Conservation (phyloP, 2,329 filamentous ascomycete genomes). For the Claviceps maximensis region DNA sequence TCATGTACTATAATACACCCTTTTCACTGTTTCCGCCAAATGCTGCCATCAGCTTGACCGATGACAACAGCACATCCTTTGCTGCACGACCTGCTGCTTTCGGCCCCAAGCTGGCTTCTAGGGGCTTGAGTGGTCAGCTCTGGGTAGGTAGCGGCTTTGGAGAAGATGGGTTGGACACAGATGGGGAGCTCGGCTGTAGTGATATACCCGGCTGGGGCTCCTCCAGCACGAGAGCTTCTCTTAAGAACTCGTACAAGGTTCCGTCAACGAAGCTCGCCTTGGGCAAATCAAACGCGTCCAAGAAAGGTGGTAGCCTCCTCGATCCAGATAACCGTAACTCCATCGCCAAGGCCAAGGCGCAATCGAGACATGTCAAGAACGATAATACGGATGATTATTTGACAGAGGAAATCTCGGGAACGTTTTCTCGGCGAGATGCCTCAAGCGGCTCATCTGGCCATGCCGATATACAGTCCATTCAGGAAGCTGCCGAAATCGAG, state of each 20-base stretch:
- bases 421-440: slow-evolving; percentile 21
- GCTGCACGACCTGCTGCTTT: slow-evolving; percentile 87
- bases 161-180: slow-evolving; percentile 57
- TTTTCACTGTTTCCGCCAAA: slow-evolving; percentile 90
- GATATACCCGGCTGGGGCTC: slow-evolving; percentile 84
- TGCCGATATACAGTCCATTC: slow-evolving; percentile 81
- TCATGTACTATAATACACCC: slow-evolving; percentile 61
- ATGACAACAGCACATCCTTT: slow-evolving; percentile 97
- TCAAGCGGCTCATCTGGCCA: slow-evolving; percentile 36
- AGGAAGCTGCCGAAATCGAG: slow-evolving; percentile 82
- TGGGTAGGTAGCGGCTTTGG: slow-evolving; percentile 91
- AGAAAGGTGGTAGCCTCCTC: slow-evolving; percentile 11
- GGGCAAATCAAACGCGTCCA: slow-evolving; percentile 7
- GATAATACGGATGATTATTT: slow-evolving; percentile 82
- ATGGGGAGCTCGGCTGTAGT: slow-evolving; percentile 86
- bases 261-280: slow-evolving; percentile 12
- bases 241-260: slow-evolving; percentile 26
- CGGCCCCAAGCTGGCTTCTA: slow-evolving; percentile 61
- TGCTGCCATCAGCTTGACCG: slow-evolving; percentile 87
- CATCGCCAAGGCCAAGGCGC: slow-evolving; percentile 6
- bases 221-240: slow-evolving; percentile 32
- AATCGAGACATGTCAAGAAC: slow-evolving; percentile 23
- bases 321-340: slow-evolving; percentile 16
- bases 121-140: slow-evolving; percentile 73
- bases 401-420: slow-evolving; percentile 36